Evolutionary conservation across 2,329 filamentous ascomycete species (phyloP).

Genomic region (Neofusicoccum laricinum): DNA sequence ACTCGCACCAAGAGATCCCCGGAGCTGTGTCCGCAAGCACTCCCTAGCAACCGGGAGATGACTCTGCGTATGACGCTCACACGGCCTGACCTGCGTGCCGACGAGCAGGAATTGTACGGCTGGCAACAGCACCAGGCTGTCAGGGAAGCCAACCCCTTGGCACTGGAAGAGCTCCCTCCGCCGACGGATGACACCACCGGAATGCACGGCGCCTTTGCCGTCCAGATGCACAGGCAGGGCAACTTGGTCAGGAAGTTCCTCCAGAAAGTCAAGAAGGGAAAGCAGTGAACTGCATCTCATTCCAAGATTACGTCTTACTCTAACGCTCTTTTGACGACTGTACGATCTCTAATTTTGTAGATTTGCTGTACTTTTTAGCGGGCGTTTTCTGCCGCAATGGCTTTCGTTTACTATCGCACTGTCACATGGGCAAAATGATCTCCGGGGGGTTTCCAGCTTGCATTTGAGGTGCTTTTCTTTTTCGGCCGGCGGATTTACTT

Average conservation of each 20-base stretch:
- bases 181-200: conserved; percentile 47
- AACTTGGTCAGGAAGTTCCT: conserved; percentile 35
- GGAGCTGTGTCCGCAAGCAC: conserved; percentile 29
- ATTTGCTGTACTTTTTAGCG: conserved; percentile 19
- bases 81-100: conserved; percentile 75
- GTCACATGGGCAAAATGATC: background rate
- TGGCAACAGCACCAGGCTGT: conserved; percentile 51
- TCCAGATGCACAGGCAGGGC: conserved; percentile 33
- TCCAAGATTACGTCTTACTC: conserved; percentile 1
- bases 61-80: conserved; percentile 95
- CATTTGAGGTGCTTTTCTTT: conserved; percentile 4
- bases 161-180: conserved; percentile 51
- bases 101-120: conserved; percentile 69
- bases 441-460: background rate
- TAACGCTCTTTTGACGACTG: conserved; percentile 12
- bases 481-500: background rate
- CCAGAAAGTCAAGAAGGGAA: conserved; percentile 32
- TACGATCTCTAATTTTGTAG: conserved; percentile 13
- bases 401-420: background rate
- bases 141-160: conserved; percentile 50
- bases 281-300: background rate
- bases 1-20: conserved; percentile 20
- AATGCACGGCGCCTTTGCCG: conserved; percentile 45
- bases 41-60: conserved; percentile 75
- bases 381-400: conserved; percentile 15